phyloP scores from a whole-genome alignment of 1,284 basidiomycete species.

The Caloboletus inedulis region DNA sequence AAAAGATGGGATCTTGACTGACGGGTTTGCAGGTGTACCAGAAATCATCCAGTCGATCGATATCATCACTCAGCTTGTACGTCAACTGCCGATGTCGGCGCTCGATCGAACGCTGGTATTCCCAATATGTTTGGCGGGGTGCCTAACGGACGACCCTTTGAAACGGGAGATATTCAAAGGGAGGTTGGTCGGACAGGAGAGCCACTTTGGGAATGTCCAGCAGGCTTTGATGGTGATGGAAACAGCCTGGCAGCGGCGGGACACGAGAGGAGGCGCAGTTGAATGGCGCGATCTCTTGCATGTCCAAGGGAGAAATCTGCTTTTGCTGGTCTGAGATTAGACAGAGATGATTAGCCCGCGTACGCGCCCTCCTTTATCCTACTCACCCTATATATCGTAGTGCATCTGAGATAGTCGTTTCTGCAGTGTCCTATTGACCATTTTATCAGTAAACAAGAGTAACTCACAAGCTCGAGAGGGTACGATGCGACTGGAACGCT shows the following conservation, averaged over 20 bases:
- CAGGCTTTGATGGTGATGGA: conserved; percentile 62
- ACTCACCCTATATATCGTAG: conserved; percentile 25
- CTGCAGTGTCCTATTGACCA: conserved; percentile 18
- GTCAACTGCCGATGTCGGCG: conserved; percentile 51
- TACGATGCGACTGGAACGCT: background rate
- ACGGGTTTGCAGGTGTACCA: conserved; percentile 53
- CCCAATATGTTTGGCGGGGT: conserved; percentile 68
- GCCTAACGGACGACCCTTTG: conserved; percentile 62
- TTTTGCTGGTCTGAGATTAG: conserved; percentile 31
- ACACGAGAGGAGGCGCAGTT: conserved; percentile 47
- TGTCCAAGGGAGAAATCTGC: conserved; percentile 31
- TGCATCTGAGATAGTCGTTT: conserved; percentile 17
- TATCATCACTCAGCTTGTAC: conserved; percentile 50
- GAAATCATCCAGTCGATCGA: conserved; percentile 62
- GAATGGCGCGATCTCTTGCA: conserved; percentile 59
- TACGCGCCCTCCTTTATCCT: conserved; percentile 17
- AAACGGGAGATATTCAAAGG: conserved; percentile 59
- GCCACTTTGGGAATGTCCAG: conserved; percentile 59
- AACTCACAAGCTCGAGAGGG: conserved; percentile 4
- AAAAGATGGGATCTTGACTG: conserved; percentile 12
- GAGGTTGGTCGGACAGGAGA: conserved; percentile 54
- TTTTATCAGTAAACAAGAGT: background rate
- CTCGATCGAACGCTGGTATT: conserved; percentile 66
- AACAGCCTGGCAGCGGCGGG: conserved; percentile 63
- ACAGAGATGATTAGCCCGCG: conserved; percentile 1